Base-by-base conservation (phyloP, 208 protist species). In the Herpetomonas samuelpessoai region DNA sequence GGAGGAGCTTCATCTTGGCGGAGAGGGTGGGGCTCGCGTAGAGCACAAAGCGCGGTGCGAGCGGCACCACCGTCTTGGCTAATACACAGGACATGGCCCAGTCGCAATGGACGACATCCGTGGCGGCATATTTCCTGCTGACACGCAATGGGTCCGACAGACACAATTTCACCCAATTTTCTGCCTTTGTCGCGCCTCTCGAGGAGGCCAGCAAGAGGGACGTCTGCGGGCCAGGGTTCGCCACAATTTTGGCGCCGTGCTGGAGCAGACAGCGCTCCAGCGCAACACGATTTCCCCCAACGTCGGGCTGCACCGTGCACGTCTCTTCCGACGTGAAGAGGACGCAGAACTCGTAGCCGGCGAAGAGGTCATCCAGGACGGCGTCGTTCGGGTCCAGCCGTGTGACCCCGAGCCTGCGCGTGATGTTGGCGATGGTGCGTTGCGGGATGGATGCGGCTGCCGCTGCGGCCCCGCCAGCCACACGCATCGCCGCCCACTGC, bases 331-430 rank as follows among this genome's bases (percentile, higher is more conserved):
- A 64, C n/a, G 61, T 71, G 60, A 71, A 77, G 28, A 79, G 63
- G n/a, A 75, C 74, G 30, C 71, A 74, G 30, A 80, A 74, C 57
- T 81, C 78, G 65, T 78, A 75, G 21, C 66, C 74, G 24, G 39
- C 29, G 30, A 78, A 72, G n/a, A 68, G 26, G 44, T 22, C 22
- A 25, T 66, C 65, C 22, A 62, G n/a, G 30, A 73, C 53, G 29
- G 56, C 49, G 25, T 64, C 59, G 16, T 35, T 6, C n/a, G 22
- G 38, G 12, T 24, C 44, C 9, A 68, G 54, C 14, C 25, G 35
- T 16, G 56, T 62, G n/a, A 71, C 58, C 10, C 21, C 21, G 25
- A 77, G 58, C 14, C 29, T 28, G 7, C 59, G 52, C 18, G 28
- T 28, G 41, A 57, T 22, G 26, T 61, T 25, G 14, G 61, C 53